Base-by-base conservation (phyloP, 2,329 filamentous ascomycete species). In the Pseudovirgaria hyperparasitica region DNA sequence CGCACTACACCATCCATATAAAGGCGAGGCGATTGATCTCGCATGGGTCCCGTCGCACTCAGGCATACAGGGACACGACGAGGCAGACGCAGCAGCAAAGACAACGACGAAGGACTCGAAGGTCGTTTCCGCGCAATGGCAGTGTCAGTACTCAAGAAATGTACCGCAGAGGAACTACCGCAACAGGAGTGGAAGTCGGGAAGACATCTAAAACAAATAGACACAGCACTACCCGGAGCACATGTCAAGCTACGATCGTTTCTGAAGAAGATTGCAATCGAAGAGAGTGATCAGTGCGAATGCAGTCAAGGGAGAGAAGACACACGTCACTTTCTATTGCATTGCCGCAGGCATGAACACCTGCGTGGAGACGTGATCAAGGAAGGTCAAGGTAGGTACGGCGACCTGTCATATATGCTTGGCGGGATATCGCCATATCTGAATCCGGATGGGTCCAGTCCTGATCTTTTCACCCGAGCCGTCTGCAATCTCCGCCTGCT, bases 231-330 rank as follows among this genome's bases (percentile, higher is more conserved):
- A 13, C 11, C 22, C 11, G 22, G 22, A 12, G 15, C 7, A 13
- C 22, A 23, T 23, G 22, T 7, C 22, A 23, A 13, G 22, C 15
- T 13, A 8, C 22, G n/a, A n/a, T n/a, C n/a, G n/a, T n/a, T n/a
- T 23, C 22, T 23, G 7, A 10, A 12, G 15, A 10, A 23, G 6
- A 23, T 23, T 23, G 22, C 11, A 10, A 23, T 11, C n/a, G 22
- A 23, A 10, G 8, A 12, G 22, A 23, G 22, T 12, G 22, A 23
- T 12, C 7, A 8, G 7, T 23, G 22, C 22, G 15, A 12, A 7
- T 23, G 22, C 11, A 12, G 22, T 12, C 11, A 23, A 23, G 11
- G 11, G 22, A 23, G 15, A 23, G 22, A 23, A 23, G 22, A 23
- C 22, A 23, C 22, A 7, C 7, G 22, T 7, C 22, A 23, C 11